phyloP scores from a whole-genome alignment of 495 filamentous ascomycete species.

The Hypoxylon subgilvum region DNA sequence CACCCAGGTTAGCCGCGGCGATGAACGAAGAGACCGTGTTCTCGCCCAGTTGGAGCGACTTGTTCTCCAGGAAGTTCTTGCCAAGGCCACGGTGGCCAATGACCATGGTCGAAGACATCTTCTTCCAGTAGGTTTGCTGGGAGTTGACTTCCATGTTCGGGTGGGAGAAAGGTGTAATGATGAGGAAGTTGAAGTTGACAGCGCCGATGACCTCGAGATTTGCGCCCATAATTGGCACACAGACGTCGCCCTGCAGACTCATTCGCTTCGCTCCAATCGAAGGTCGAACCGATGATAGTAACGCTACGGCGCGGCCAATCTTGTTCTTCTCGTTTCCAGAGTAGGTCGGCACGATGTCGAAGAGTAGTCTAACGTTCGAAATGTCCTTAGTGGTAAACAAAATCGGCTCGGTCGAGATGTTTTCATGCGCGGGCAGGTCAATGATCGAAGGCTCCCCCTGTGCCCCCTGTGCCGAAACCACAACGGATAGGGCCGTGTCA shows the following conservation, averaged over 20 bases:
- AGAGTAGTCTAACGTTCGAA: conserved; percentile 83
- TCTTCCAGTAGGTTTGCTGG: conserved; percentile 94
- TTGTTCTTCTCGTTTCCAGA: conserved; percentile 85
- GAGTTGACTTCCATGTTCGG: conserved; percentile 90
- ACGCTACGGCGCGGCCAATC: conserved; percentile 88
- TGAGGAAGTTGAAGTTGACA: conserved; percentile 94
- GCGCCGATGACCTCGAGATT: conserved; percentile 90
- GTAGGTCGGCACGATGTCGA: conserved; percentile 98
- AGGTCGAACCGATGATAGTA: conserved; percentile 83
- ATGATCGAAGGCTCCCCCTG: conserved; percentile 84
- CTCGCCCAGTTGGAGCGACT: conserved; percentile 90
- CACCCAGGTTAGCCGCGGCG: conserved; percentile 90
- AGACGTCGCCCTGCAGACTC: conserved; percentile 89
- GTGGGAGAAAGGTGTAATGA: conserved; percentile 93
- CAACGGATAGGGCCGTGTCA: conserved; percentile 89
- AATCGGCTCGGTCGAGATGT: conserved; percentile 90
- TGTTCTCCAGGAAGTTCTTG: conserved; percentile 82
- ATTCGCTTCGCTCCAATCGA: conserved; percentile 77
- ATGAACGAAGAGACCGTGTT: conserved; percentile 97
- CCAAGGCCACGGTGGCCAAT: conserved; percentile 94
- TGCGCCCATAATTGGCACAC: conserved; percentile 82
- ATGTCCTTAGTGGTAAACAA: conserved; percentile 80
- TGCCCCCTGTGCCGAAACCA: conserved; percentile 88
- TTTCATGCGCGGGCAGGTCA: conserved; percentile 91
- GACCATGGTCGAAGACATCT: conserved; percentile 72